Base-by-base conservation (phyloP, 768 basidiomycete species). In the Amanita brunnescens region DNA sequence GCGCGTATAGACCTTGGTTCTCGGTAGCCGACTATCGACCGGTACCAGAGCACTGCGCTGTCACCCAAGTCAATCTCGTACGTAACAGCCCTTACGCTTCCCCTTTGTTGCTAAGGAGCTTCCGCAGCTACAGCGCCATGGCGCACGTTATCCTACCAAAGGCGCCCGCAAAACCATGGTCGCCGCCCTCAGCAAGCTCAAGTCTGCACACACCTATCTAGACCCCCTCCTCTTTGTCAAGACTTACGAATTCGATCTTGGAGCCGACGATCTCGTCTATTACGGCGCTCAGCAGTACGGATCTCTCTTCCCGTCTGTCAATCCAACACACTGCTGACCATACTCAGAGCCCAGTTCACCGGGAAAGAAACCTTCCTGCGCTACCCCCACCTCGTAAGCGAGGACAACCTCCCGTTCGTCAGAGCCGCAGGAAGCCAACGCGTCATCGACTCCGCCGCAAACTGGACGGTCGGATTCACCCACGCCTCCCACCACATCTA, bases 111-210 rank as follows among this genome's bases (percentile, higher is more conserved):
- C n/a, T n/a, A n/a, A n/a, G n/a, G 53, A 13, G 40, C 39, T 8
- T 26, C 30, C 41, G 13, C 45, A 91, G 88, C 68, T 93, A 7
- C 84, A 91, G 65, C 73, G 90, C 9, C 90, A 93, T 59, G 89
- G 88, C 2, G 80, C 87, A 1, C 79, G 90, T 29, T 91, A 74
- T 58, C 90, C 90, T 0, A 91, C 88, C 0, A 56, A 61, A 0
- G 70, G 72, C 1, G 73, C 77, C 9, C 62, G 72, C 1, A 56
- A 59, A 8, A 50, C 54, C 24, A 85, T 86, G 7, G 55, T 63
- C 14, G 54, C 60, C 3, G 73, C 83, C 0, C 58, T 92, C 7
- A 53, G 60, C 5, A 85, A 84, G 55, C 68, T 91, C 0, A 61
- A 78, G 52, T 59, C 70, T 0, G 83, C 72, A 7, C 59, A 64